Evolutionary conservation across 805 yeast species (phyloP).

Genomic region (Saccharomycopsis selenospora): DNA sequence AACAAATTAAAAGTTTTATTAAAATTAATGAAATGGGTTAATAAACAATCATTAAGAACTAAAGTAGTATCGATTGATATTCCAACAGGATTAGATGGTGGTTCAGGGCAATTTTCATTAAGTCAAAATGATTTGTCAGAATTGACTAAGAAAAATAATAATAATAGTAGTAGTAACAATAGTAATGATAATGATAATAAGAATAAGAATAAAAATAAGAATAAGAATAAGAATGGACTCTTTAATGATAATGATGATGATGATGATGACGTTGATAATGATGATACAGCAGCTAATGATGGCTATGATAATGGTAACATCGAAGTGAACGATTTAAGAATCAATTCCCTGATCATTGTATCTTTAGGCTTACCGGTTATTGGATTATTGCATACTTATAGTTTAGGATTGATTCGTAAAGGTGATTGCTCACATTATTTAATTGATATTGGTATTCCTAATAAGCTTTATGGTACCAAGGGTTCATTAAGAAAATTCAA

Average conservation of each 20-base stretch:
- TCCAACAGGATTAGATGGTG: constrained; percentile 78
- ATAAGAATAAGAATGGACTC: constrained; percentile 12
- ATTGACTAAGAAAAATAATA: not conserved
- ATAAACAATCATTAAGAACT: constrained; percentile 35
- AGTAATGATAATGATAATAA: constrained; percentile 4
- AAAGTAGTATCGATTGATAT: constrained; percentile 64
- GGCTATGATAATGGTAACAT: not conserved
- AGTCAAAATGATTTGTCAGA: constrained; percentile 1
- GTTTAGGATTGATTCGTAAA: constrained; percentile 41
- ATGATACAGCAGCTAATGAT: not conserved
- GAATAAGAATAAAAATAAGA: constrained; percentile 26
- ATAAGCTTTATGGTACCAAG: constrained; percentile 39
- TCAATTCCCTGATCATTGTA: constrained; percentile 51
- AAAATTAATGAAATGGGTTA: constrained; percentile 61
- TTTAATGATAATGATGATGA: constrained; percentile 22
- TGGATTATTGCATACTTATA: constrained; percentile 54
- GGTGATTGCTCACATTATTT: constrained; percentile 51
- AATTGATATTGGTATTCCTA: constrained; percentile 68
- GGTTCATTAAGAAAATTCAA: constrained; percentile 43
- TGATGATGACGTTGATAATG: constrained; percentile 24
- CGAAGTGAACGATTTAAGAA: constrained; percentile 29
- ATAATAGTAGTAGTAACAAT: not conserved
- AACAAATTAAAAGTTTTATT: constrained; percentile 34
- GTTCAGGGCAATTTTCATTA: constrained; percentile 49
- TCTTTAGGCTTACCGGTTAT: constrained; percentile 69